Evolutionary conservation across 2,329 filamentous ascomycete species (phyloP).

Genomic region (Fusarium neocosmosporiellum): DNA sequence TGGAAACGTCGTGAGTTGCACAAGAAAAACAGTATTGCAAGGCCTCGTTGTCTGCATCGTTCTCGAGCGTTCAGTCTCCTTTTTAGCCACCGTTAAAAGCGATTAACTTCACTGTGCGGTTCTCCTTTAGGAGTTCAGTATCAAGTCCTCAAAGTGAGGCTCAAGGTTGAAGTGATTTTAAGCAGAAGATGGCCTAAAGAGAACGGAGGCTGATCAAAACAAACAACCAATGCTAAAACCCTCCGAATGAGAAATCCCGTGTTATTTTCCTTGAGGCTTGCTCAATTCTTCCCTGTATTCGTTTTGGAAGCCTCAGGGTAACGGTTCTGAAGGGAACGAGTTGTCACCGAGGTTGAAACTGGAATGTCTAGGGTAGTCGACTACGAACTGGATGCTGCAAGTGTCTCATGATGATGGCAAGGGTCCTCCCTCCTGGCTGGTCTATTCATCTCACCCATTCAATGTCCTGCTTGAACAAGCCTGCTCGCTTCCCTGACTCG

Average conservation of each 20-base stretch:
- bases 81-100: neutral
- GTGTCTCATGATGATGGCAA: neutral
- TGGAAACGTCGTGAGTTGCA: neutral
- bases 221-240: no score
- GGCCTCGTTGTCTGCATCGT: no score
- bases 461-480: neutral
- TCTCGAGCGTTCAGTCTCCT: neutral
- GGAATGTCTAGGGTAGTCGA: neutral
- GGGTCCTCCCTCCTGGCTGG: neutral
- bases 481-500: neutral
- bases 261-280: no score
- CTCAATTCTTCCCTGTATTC: neutral
- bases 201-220: no score
- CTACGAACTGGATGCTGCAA: neutral
- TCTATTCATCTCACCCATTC: neutral
- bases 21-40: neutral
- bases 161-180: neutral
- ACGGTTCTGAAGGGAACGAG: neutral
- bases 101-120: neutral
- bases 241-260: no score
- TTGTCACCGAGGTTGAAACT: neutral
- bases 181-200: neutral
- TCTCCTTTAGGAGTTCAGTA: neutral
- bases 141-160: fast-evolving
- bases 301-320: neutral